Evolutionary conservation across 768 basidiomycete genomes (phyloP).

Genomic region (Sporobolomyces phaffii): DNA sequence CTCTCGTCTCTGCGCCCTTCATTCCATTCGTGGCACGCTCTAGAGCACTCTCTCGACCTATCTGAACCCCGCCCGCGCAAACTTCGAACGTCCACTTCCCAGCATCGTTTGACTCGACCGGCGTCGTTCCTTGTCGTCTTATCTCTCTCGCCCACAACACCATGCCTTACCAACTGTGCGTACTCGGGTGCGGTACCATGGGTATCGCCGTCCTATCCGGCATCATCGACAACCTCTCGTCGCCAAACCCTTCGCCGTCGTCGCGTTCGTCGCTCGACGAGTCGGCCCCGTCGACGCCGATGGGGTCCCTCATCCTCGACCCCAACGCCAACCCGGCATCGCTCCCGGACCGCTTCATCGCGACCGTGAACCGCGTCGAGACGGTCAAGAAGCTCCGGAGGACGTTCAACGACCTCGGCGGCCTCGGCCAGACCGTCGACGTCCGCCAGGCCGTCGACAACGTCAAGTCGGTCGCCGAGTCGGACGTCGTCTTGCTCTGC

Average conservation of each 20-base stretch:
- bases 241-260: slow-evolving; percentile 48
- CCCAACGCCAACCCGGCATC: slow-evolving; percentile 55
- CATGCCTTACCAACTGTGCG: slow-evolving; percentile 45
- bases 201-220: slow-evolving; percentile 91
- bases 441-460: slow-evolving; percentile 62
- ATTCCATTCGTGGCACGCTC: background rate
- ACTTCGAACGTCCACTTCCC: too few species aligned
- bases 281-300: slow-evolving; percentile 32
- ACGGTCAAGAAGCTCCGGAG: slow-evolving; percentile 62
- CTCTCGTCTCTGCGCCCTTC: too few species aligned
- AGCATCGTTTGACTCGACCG: too few species aligned
- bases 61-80: background rate
- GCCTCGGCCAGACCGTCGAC: slow-evolving; percentile 62
- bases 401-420: slow-evolving; percentile 55
- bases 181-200: slow-evolving; percentile 91
- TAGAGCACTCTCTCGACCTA: background rate
- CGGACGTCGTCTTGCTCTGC: slow-evolving; percentile 83
- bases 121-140: background rate
- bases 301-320: slow-evolving; percentile 35
- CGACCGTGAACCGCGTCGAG: slow-evolving; percentile 76
- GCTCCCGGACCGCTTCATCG: slow-evolving; percentile 57
- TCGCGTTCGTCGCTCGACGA: slow-evolving; percentile 14
- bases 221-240: slow-evolving; percentile 72
- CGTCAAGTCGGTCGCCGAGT: slow-evolving; percentile 60
- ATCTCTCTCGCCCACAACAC: background rate